Base-by-base conservation (phyloP, 106 monocot species). In the Narthecium ossifragum region DNA sequence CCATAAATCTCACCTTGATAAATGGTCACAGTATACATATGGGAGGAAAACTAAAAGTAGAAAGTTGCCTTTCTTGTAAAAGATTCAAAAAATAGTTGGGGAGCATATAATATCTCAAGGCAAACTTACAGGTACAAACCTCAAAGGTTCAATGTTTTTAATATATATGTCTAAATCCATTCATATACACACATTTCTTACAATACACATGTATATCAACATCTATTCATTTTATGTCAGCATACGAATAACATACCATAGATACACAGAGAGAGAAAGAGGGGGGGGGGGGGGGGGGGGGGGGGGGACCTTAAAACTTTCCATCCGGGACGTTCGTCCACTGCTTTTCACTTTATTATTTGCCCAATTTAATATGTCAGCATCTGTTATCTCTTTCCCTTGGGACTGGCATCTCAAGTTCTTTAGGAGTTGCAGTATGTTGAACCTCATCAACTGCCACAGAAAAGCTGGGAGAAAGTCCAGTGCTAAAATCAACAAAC, bases 361-460 rank as follows among this genome's bases (percentile, higher is more conserved):
- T 11, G 88, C 92, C 92, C 88, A 92, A 23, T 63, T 73, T 53
- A 92, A 56, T n/a, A 92, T 92, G 62, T 88, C 88, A 66, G 75
- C 60, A 72, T 88, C 92, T 27, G 72, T 67, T 48, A 85, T 78
- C 78, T 92, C 92, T 59, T 84, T 92, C 29, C 78, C 87, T 65
- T 92, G 72, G 9, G 92, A 81, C 45, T 80, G 80, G 63, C 36
- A 78, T 76, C 75, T 81, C 81, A 92, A 53, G 68, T 85, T 88
- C 66, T 81, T 92, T 22, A 92, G 37, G 23, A 92, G 71, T 52
- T 88, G 84, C 43, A 92, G 72, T 43, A 92, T 88, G 51, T 88
- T 88, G 56, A 73, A 84, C 62, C 92, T 82, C 92, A 92, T 88
- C 67, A 92, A 74, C 55, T 92, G 92, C 88, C 88, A 88, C 39